Evolutionary conservation across 1,284 basidiomycete species (phyloP).

Genomic region (Fomitopsis pinicola): DNA sequence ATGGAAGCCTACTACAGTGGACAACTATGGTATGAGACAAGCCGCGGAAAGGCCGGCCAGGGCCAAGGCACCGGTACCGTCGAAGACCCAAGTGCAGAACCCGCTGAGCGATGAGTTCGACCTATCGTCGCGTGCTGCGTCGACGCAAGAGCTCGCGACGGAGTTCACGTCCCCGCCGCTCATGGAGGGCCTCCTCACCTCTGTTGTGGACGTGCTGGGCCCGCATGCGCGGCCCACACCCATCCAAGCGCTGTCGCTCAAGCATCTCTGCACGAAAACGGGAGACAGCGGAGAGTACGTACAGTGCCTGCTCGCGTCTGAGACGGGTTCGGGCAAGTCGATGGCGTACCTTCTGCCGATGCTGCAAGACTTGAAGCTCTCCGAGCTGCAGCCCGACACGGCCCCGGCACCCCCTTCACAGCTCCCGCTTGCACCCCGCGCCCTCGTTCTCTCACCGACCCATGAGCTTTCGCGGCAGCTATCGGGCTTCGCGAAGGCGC

Average conservation of each 20-base stretch:
- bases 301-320: slow-evolving; percentile 73
- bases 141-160: slow-evolving; percentile 21
- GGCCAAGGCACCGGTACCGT: background rate
- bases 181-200: slow-evolving; percentile 53
- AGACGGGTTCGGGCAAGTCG: slow-evolving; percentile 89
- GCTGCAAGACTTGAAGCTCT: slow-evolving; percentile 70
- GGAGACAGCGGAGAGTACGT: slow-evolving; percentile 31
- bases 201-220: slow-evolving; percentile 54
- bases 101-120: slow-evolving; percentile 39
- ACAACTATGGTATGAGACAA: background rate
- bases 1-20: background rate
- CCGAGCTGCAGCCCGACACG: slow-evolving; percentile 32
- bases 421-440: slow-evolving; percentile 34
- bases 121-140: slow-evolving; percentile 22
- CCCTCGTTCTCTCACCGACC: slow-evolving; percentile 79
- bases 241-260: slow-evolving; percentile 70
- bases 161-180: slow-evolving; percentile 67
- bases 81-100: slow-evolving; percentile 20
- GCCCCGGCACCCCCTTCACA: background rate
- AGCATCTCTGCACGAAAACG: slow-evolving; percentile 41
- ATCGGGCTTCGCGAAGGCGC: slow-evolving; percentile 64
- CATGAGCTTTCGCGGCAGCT: slow-evolving; percentile 85
- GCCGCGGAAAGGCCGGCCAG: background rate
- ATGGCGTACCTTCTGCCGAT: slow-evolving; percentile 86
- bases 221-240: slow-evolving; percentile 55